These are phyloP conservation scores for Hypoxylon subgilvum DNA, from an alignment of 495 filamentous ascomycete genomes.

Conservation along the genomic window DNA sequence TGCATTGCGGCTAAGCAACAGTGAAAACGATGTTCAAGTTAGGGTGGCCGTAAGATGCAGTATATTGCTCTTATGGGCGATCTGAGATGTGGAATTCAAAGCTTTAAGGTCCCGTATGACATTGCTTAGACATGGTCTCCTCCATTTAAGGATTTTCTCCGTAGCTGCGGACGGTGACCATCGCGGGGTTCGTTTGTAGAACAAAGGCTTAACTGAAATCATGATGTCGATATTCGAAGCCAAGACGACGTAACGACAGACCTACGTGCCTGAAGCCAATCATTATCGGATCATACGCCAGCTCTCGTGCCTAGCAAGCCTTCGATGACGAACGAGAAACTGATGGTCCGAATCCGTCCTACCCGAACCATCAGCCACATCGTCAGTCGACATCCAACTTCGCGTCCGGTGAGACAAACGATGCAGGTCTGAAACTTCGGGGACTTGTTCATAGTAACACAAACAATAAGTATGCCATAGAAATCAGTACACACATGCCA, in stretches of 20 bases:
- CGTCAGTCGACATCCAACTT: not conserved
- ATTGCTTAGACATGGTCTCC: not conserved
- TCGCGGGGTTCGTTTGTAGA: slow-evolving; percentile 8
- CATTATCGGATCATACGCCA: slow-evolving; percentile 5
- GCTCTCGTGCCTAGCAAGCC: not conserved
- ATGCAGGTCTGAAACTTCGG: too few species aligned
- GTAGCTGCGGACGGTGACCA: not conserved
- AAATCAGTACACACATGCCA: too few species aligned
- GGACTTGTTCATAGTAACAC: too few species aligned
- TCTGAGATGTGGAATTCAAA: too few species aligned
- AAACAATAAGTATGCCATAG: too few species aligned
- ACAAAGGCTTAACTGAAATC: slow-evolving; percentile 32
- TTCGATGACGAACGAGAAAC: slow-evolving; percentile 22
- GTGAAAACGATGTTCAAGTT: not conserved
- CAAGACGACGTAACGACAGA: slow-evolving; percentile 12
- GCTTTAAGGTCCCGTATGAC: too few species aligned
- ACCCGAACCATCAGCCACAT: slow-evolving; percentile 24
- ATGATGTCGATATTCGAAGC: slow-evolving; percentile 27
- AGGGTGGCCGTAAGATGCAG: not conserved
- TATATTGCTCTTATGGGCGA: not conserved
- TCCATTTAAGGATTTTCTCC: slow-evolving; percentile 11
- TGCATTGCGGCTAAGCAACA: slow-evolving; percentile 41
- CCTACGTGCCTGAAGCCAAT: slow-evolving; percentile 21
- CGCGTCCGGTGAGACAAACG: slow-evolving; percentile 10
- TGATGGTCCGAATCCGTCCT: slow-evolving; percentile 18